These are phyloP conservation scores for Puccinia hordei DNA, from an alignment of 1,284 basidiomycete species.

Conservation along the genomic window DNA sequence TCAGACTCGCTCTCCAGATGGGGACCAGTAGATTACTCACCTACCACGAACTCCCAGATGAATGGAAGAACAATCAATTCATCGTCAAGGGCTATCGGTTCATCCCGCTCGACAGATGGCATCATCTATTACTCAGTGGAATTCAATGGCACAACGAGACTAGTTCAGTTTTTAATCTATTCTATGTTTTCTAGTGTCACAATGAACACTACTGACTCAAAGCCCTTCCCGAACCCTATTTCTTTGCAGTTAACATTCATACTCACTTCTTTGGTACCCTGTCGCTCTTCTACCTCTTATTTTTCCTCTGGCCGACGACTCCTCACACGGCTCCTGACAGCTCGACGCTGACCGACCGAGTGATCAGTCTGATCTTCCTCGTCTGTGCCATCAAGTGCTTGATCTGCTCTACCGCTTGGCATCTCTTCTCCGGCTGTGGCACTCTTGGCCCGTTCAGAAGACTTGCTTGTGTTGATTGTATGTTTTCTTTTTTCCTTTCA, in stretches of 20 bases:
- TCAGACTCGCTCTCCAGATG: conserved; percentile 48
- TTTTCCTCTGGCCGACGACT: conserved; percentile 45
- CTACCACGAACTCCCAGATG: conserved; percentile 53
- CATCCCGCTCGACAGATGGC: conserved; percentile 47
- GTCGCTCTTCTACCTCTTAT: conserved; percentile 44
- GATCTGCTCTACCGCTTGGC: conserved; percentile 48
- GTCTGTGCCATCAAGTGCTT: conserved; percentile 49
- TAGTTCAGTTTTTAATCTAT: conserved; percentile 9
- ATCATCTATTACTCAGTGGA: conserved; percentile 43
- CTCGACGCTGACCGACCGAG: conserved; percentile 28
- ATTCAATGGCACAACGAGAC: conserved; percentile 48
- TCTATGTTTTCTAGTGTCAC: background rate
- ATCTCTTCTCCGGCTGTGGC: conserved; percentile 47
- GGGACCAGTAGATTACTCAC: conserved; percentile 51
- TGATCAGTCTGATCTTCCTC: conserved; percentile 39
- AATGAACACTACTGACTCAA: background rate
- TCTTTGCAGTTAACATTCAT: conserved; percentile 44
- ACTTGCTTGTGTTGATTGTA: conserved; percentile 50
- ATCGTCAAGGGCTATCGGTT: conserved; percentile 48
- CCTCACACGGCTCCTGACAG: conserved; percentile 32
- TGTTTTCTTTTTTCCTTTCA: background rate
- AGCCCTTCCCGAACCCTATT: background rate
- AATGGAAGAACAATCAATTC: conserved; percentile 53
- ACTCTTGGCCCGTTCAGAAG: conserved; percentile 42
- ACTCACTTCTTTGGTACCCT: conserved; percentile 41